phyloP scores from a whole-genome alignment of 1,284 basidiomycete genomes.

The Trametes hirsuta region DNA sequence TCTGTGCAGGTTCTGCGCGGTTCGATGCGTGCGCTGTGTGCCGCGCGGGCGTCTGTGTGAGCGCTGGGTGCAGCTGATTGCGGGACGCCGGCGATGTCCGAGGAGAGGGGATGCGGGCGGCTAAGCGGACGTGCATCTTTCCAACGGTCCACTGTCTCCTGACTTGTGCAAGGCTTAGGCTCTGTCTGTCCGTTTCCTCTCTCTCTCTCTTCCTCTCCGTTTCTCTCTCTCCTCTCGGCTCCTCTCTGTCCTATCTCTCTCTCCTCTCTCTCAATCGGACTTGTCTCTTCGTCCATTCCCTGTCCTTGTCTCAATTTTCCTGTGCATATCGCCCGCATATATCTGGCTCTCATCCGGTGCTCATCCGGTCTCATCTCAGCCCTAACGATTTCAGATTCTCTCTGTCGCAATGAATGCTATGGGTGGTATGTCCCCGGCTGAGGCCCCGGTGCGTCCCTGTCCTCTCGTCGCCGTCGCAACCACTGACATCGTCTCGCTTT shows the following conservation, averaged over 20 bases:
- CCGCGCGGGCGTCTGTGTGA: neutral
- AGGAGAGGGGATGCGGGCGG: slow-evolving; percentile 20
- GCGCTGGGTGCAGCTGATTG: slow-evolving; percentile 18
- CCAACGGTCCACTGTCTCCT: slow-evolving; percentile 34
- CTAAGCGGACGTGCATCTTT: slow-evolving; percentile 16
- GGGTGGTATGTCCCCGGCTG: slow-evolving; percentile 64
- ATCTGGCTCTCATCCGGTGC: slow-evolving; percentile 28
- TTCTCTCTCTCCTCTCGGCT: slow-evolving; percentile 41
- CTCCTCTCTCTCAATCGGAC: slow-evolving; percentile 42
- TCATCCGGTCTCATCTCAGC: slow-evolving; percentile 32
- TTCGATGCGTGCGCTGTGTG: neutral
- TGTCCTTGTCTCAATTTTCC: slow-evolving; percentile 42
- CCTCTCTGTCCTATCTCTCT: slow-evolving; percentile 47
- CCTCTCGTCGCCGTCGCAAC: neutral
- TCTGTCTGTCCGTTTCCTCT: slow-evolving; percentile 44
- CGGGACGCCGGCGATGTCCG: slow-evolving; percentile 35
- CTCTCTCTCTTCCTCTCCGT: slow-evolving; percentile 41
- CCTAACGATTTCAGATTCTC: slow-evolving; percentile 42
- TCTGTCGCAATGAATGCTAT: slow-evolving; percentile 78
- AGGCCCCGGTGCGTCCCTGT: slow-evolving; percentile 67
- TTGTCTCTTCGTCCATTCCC: slow-evolving; percentile 43
- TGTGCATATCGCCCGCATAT: slow-evolving; percentile 31
- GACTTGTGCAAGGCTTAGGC: slow-evolving; percentile 34
- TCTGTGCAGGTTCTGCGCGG: neutral
- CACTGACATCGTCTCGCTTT: slow-evolving; percentile 7